A percentile compares a stretch with the other conserved stretches of the same genome.
Conservation (phyloP, 108 stramenopile species). For the Fragilariopsis cylindrus region DNA sequence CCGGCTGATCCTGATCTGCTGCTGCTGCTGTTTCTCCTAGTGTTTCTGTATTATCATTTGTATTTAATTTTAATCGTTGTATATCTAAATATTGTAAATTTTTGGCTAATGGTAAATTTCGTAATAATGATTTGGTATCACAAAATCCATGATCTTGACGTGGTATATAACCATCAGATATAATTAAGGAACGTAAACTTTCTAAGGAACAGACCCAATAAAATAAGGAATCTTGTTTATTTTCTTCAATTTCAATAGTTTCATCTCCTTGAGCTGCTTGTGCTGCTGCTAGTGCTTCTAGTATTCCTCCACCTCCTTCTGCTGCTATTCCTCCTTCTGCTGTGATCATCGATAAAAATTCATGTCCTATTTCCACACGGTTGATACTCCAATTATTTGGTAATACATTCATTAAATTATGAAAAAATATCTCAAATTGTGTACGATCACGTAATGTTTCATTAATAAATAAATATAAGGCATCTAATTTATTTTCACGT, state of each 20-base stretch:
- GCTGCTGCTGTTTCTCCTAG: too few species aligned
- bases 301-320: too few species aligned
- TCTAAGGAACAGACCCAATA: constrained; percentile 28
- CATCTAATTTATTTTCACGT: constrained; percentile 42
- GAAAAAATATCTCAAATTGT: constrained; percentile 32
- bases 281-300: background rate
- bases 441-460: constrained; percentile 35
- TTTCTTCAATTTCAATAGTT: background rate
- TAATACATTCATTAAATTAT: constrained; percentile 23
- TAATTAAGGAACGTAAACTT: constrained; percentile 31
- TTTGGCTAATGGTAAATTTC: constrained; percentile 27
- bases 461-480: constrained; percentile 45
- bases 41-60: background rate
- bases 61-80: constrained; percentile 27
- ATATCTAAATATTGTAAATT: constrained; percentile 39
- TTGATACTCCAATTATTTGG: constrained; percentile 45
- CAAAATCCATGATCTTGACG: constrained; percentile 35
- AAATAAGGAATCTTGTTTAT: constrained; percentile 31
- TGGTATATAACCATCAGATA: constrained; percentile 42
- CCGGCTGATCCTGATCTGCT: background rate
- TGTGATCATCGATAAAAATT: constrained; percentile 31
- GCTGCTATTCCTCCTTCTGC: too few species aligned
- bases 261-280: background rate
- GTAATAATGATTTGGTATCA: constrained; percentile 24
- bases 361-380: constrained; percentile 45